These are phyloP conservation scores for Coniochaeta prunicola DNA, from an alignment of 2,329 filamentous ascomycete genomes.

Conservation along the genomic window DNA sequence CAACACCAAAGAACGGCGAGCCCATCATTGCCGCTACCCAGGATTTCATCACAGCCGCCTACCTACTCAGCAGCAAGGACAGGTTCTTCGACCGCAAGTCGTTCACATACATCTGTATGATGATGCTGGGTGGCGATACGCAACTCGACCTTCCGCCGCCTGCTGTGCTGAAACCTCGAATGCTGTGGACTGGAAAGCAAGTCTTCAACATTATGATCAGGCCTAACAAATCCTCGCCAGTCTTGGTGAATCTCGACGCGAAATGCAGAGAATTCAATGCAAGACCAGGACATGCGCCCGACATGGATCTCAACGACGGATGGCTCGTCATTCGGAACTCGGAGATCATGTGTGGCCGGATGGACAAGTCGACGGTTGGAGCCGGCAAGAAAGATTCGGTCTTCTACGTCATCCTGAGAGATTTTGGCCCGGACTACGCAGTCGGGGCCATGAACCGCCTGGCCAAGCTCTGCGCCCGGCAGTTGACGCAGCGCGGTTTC, in stretches of 20 bases:
- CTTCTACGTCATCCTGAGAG: slow-evolving; percentile 92
- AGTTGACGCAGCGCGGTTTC: slow-evolving; percentile 85
- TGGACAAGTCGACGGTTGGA: slow-evolving; percentile 98
- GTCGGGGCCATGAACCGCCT: slow-evolving; percentile 90
- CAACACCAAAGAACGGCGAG: slow-evolving; percentile 94
- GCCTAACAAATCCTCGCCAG: slow-evolving; percentile 75
- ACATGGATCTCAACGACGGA: slow-evolving; percentile 79
- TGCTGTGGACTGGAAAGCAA: slow-evolving; percentile 95
- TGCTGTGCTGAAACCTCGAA: slow-evolving; percentile 75
- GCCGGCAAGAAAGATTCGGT: slow-evolving; percentile 96
- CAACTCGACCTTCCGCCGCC: slow-evolving; percentile 82
- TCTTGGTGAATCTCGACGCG: slow-evolving; percentile 87
- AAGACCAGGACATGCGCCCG: slow-evolving; percentile 48
- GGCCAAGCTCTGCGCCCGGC: slow-evolving; percentile 81
- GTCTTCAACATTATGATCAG: slow-evolving; percentile 88
- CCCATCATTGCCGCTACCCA: slow-evolving; percentile 99
- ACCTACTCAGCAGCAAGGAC: slow-evolving; percentile 85
- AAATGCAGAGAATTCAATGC: slow-evolving; percentile 76
- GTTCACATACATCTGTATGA: slow-evolving; percentile 84
- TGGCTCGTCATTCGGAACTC: slow-evolving; percentile 94
- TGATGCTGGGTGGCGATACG: slow-evolving; percentile 76
- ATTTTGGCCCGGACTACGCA: slow-evolving; percentile 85
- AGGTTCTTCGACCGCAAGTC: slow-evolving; percentile 83
- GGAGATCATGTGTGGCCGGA: slow-evolving; percentile 92
- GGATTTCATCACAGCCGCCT: slow-evolving; percentile 96